Evolutionary conservation across 805 yeast genomes (phyloP), one percentile per base, ranked within the genome.

Genomic region (Teunomyces aglyptinius): DNA sequence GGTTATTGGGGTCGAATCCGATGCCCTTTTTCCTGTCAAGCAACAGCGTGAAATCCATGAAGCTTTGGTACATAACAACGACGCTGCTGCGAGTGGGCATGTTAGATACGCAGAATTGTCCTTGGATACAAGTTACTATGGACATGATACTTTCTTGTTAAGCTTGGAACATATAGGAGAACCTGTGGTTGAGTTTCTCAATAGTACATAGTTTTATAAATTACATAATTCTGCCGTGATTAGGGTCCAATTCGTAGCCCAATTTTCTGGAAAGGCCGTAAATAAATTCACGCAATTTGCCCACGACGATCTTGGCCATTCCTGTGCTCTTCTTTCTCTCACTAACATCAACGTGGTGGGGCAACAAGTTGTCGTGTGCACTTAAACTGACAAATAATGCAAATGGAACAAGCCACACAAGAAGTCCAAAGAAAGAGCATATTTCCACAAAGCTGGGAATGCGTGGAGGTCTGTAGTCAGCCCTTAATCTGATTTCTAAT

Each of bases 341-440:
- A 28, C 53, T 54, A 18, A 51, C 55, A 16, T 58, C 55, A 41
- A 67, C 47, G 48, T 71, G 72, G 49, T 68, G 74, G 6, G 99
- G 99, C 38, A 94, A 75, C 15, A 86, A 82, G 58, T 88, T 86
- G 59, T 94, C 99, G 51, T 89, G 87, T 1, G 97, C 97, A 61
- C 95, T 87, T 49, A 94, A 73, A 26, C 96, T 85, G 13, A 94
- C 92, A 65, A 94, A 92, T 47, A 94, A 73, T 3, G 96, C 84
- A 64, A 94, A 89, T 28, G 99, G 99, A 24, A 94, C 80, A 49
- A 92, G 76, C 99, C 99, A 94, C 15, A 94, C 83, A 57, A 94
- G 84, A 35, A 94, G 68, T 1, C 97, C 99, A 61, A 94, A 91
- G 64, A 94, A 94, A 3, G 97, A 86, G n/a, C 97, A 88, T 3